A percentile compares a stretch with the other conserved stretches of the same genome.
phyloP scores from a whole-genome alignment of 1,139 yeast species.

The Suhomyces ambrosiae region DNA sequence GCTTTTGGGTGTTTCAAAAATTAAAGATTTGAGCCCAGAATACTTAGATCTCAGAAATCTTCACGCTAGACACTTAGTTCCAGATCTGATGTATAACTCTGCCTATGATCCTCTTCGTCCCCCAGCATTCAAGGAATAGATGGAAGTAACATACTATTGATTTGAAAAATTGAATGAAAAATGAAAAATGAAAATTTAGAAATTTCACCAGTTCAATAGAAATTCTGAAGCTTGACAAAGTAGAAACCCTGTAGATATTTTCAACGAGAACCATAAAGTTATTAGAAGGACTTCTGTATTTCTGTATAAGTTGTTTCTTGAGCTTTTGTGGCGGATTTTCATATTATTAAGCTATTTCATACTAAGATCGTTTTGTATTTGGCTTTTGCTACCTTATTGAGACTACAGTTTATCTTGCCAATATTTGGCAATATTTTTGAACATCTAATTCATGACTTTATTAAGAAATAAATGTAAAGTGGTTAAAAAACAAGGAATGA shows the following conservation, averaged over 20 bases:
- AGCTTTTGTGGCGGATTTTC: too few species aligned
- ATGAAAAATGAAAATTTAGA: not conserved
- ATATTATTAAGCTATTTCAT: too few species aligned
- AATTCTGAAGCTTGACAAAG: not conserved
- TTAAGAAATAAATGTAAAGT: not conserved
- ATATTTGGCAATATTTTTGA: not conserved
- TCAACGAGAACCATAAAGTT: too few species aligned
- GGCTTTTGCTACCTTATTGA: too few species aligned
- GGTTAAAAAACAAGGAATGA: not conserved
- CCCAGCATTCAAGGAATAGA: constrained; percentile 14
- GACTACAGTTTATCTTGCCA: too few species aligned
- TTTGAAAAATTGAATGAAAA: too few species aligned
- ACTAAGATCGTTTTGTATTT: not conserved
- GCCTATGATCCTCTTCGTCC: constrained; percentile 18
- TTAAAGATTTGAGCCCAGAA: constrained; percentile 64
- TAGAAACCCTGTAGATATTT: too few species aligned
- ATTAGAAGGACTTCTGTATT: too few species aligned
- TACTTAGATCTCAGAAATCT: constrained; percentile 34
- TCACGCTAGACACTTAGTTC: constrained; percentile 7
- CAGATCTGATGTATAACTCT: constrained; percentile 16
- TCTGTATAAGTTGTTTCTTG: too few species aligned
- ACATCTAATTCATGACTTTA: not conserved
- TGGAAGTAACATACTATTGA: too few species aligned
- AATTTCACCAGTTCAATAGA: not conserved
- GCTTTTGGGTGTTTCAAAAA: constrained; percentile 69